phyloP scores from a whole-genome alignment of 768 basidiomycete genomes.

The Mycena epipterygia region DNA sequence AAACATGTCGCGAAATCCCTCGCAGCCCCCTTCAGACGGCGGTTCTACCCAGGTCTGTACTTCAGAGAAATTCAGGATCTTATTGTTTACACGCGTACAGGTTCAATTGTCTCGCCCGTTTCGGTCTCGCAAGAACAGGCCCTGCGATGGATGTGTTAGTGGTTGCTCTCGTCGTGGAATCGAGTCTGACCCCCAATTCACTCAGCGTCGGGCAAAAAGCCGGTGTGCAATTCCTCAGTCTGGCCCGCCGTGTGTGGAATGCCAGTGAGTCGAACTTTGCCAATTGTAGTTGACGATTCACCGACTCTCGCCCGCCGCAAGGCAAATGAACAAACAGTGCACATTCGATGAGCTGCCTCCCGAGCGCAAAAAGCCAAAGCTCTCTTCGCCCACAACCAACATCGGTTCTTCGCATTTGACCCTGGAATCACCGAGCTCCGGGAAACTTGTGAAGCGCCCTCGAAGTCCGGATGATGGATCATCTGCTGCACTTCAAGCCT shows the following conservation, averaged over 20 bases:
- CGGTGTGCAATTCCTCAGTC: conserved; percentile 36
- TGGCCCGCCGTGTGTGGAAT: conserved; percentile 39
- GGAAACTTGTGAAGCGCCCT: conserved; percentile 31
- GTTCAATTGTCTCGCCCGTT: conserved; percentile 36
- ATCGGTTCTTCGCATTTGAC: conserved; percentile 22
- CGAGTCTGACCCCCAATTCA: not conserved
- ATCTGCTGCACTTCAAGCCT: conserved; percentile 35
- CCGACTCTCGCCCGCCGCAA: not conserved
- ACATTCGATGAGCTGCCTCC: conserved; percentile 39
- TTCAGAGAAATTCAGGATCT: too few species aligned
- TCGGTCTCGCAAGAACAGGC: conserved; percentile 34
- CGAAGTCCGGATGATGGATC: conserved; percentile 35
- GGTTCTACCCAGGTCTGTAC: conserved; percentile 6
- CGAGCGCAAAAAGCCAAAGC: conserved; percentile 37
- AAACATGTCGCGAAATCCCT: conserved; percentile 16
- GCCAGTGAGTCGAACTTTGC: conserved; percentile 33
- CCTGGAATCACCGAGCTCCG: conserved; percentile 3
- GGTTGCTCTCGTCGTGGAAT: not conserved
- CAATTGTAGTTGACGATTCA: not conserved
- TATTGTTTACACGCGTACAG: not conserved
- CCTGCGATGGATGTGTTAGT: conserved; percentile 37
- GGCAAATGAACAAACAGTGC: conserved; percentile 38
- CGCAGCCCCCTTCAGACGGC: conserved; percentile 20
- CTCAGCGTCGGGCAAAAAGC: conserved; percentile 37
- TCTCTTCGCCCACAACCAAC: conserved; percentile 10